A percentile compares a stretch with the other conserved stretches of the same genome.
Evolutionary conservation across 2,329 filamentous ascomycete species (phyloP).

Genomic region (Colletotrichum lini): DNA sequence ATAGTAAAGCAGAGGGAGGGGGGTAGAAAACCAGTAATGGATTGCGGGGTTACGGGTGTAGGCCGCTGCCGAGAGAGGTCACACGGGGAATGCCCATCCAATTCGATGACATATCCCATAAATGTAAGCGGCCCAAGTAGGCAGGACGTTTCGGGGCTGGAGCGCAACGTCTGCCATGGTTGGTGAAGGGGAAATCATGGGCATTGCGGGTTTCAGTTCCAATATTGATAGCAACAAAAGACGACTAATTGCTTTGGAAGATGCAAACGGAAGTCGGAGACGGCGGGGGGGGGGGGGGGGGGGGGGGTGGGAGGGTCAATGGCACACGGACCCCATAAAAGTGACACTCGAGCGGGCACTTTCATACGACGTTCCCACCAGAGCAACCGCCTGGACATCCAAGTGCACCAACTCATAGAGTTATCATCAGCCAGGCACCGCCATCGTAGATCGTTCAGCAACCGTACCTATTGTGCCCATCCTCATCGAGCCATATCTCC

Average conservation of each 20-base stretch:
- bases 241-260: slow-evolving; percentile 3
- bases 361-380: slow-evolving; percentile 19
- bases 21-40: not conserved
- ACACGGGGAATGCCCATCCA: slow-evolving; percentile 27
- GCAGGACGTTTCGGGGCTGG: slow-evolving; percentile 25
- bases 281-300: slow-evolving; percentile 32
- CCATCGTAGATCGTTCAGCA: slow-evolving; percentile 28
- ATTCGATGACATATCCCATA: slow-evolving; percentile 2
- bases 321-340: slow-evolving; percentile 31
- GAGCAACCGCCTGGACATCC: slow-evolving; percentile 8
- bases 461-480: slow-evolving; percentile 1
- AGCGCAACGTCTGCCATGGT: slow-evolving; percentile 14
- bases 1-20: slow-evolving; percentile 15
- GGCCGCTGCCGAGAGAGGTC: slow-evolving; percentile 22
- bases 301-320: slow-evolving; percentile 4
- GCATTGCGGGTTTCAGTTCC: slow-evolving; percentile 23
- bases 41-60: slow-evolving; percentile 35
- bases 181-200: slow-evolving; percentile 16
- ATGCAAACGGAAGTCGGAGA: slow-evolving; percentile 40
- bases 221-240: slow-evolving; percentile 30
- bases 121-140: slow-evolving; percentile 23
- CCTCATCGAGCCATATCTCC: slow-evolving; percentile 1
- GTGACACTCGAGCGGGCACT: slow-evolving; percentile 23
- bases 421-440: slow-evolving; percentile 21
- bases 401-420: slow-evolving; percentile 8